These are phyloP conservation scores for Lumnitzera racemosa DNA, from an alignment of 345 rosid genomes.

Conservation along the genomic window DNA sequence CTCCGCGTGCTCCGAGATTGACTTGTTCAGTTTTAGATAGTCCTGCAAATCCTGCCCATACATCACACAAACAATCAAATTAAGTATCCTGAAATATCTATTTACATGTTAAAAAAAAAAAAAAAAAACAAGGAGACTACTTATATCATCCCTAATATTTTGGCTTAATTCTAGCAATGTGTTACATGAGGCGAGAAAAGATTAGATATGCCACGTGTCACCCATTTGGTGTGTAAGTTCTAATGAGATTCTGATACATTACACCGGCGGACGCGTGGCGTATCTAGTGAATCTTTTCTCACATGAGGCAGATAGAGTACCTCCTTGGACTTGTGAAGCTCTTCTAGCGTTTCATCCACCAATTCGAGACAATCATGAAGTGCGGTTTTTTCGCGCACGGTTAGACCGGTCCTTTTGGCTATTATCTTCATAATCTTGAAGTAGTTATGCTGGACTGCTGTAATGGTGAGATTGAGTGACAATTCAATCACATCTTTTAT, in stretches of 20 bases:
- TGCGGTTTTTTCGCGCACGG: conserved; percentile 38
- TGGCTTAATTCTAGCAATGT: conserved; percentile 21
- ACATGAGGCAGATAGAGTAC: conserved; percentile 21
- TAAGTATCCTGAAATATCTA: no score
- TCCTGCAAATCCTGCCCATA: background rate
- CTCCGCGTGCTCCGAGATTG: conserved; percentile 15
- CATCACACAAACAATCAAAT: no score
- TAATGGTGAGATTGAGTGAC: conserved; percentile 41
- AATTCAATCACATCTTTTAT: conserved; percentile 47
- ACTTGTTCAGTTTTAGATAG: conserved; percentile 7
- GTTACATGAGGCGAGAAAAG: conserved; percentile 15
- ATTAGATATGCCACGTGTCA: no score
- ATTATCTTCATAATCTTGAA: conserved; percentile 34
- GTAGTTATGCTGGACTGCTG: conserved; percentile 41
- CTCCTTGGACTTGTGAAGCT: conserved; percentile 22
- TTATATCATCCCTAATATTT: no score
- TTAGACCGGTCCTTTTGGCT: conserved; percentile 15
- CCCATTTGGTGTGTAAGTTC: no score
- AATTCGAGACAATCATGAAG: conserved; percentile 52
- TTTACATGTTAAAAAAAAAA: no score
- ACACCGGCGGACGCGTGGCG: no score
- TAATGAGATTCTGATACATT: no score
- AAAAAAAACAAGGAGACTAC: no score
- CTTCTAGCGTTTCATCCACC: conserved; percentile 48
- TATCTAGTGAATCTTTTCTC: background rate